Evolutionary conservation across 495 filamentous ascomycete genomes (phyloP).

Genomic region (Aspergillus kassunensis): DNA sequence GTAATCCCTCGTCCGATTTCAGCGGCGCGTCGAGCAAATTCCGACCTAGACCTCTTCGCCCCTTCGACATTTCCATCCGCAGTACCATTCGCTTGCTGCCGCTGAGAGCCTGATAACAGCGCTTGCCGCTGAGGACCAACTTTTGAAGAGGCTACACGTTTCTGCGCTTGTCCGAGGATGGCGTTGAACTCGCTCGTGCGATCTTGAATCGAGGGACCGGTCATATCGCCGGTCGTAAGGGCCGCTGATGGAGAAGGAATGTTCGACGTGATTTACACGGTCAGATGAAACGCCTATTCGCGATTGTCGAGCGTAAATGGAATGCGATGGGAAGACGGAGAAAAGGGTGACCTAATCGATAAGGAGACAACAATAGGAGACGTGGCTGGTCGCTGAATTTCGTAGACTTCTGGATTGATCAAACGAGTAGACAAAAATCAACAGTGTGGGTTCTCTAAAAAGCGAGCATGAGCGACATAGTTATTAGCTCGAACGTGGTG

Average conservation of each 20-base stretch:
- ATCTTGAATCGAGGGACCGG: slow-evolving; percentile 82
- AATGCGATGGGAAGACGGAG: neutral
- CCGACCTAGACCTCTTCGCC: slow-evolving; percentile 51
- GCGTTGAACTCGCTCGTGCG: slow-evolving; percentile 91
- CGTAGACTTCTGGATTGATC: neutral
- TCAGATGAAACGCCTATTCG: neutral
- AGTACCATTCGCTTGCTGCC: slow-evolving; percentile 62
- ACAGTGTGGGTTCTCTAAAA: neutral
- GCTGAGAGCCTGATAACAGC: slow-evolving; percentile 73
- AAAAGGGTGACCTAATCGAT: slow-evolving; percentile 25
- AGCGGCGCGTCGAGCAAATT: slow-evolving; percentile 86
- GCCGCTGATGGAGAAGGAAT: neutral
- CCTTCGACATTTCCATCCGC: slow-evolving; percentile 41
- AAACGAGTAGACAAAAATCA: neutral
- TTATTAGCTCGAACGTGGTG: neutral
- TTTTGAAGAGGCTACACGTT: slow-evolving; percentile 63
- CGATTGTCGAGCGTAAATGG: neutral
- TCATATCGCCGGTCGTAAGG: slow-evolving; percentile 34
- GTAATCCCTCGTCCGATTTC: slow-evolving; percentile 89
- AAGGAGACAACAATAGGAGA: slow-evolving; percentile 26
- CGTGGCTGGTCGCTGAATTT: slow-evolving; percentile 24
- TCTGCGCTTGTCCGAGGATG: slow-evolving; percentile 80
- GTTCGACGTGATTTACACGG: neutral
- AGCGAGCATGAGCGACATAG: slow-evolving; percentile 1
- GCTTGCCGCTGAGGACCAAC: slow-evolving; percentile 72